These are phyloP conservation scores for Phylloboletellus chloephorus DNA, from an alignment of 1,284 basidiomycete species.

Conservation along the genomic window DNA sequence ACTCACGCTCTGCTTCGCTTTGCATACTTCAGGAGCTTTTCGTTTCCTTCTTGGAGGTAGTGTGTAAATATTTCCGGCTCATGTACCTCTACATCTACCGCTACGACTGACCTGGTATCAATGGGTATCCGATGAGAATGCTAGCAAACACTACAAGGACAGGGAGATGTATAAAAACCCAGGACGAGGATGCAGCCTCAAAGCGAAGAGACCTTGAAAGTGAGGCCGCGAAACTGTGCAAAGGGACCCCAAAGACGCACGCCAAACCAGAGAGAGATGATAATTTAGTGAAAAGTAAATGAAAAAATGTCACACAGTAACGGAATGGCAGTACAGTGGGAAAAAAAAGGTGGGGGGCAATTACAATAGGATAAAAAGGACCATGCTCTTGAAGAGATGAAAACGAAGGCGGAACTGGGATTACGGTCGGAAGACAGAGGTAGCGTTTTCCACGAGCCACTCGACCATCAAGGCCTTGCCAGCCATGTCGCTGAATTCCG, in stretches of 20 bases:
- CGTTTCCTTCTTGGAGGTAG: neutral
- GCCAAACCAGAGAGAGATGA: slow-evolving; percentile 10
- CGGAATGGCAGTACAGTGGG: slow-evolving; percentile 3
- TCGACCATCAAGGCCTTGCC: slow-evolving; percentile 90
- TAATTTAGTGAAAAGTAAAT: slow-evolving; percentile 24
- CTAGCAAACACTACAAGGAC: neutral
- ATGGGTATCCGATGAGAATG: slow-evolving; percentile 21
- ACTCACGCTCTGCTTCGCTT: neutral
- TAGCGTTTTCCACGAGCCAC: slow-evolving; percentile 90
- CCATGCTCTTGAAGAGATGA: too few relatives aligned
- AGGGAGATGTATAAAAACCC: neutral
- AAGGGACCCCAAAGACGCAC: neutral
- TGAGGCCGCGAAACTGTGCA: neutral
- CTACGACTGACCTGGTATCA: slow-evolving; percentile 11
- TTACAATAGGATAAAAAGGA: slow-evolving; percentile 30
- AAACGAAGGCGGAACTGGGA: slow-evolving; percentile 3
- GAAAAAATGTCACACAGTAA: slow-evolving; percentile 13
- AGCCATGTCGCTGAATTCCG: slow-evolving; percentile 96
- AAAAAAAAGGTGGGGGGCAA: slow-evolving; percentile 11
- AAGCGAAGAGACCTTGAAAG: neutral
- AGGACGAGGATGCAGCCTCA: too few relatives aligned
- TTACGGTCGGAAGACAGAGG: slow-evolving; percentile 43
- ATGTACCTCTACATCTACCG: slow-evolving; percentile 14
- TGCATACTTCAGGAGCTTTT: too few relatives aligned
- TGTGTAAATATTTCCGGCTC: slow-evolving; percentile 13